Evolutionary conservation across 2,329 filamentous ascomycete species (phyloP), one percentile per base, ranked within the genome.

Genomic region (Aspergillus carbonarius): DNA sequence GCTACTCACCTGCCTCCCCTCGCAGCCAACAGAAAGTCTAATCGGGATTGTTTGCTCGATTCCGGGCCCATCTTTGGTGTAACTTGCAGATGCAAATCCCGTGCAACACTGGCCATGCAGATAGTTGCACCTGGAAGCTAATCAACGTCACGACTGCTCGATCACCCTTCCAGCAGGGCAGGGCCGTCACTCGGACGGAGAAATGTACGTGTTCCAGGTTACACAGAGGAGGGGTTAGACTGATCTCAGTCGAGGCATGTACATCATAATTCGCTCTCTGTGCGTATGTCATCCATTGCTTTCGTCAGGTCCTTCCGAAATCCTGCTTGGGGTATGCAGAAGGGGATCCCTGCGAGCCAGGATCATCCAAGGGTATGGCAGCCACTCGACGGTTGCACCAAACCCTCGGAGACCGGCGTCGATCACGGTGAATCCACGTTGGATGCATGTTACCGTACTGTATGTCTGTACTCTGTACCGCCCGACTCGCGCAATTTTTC

Each of bases 361-460:
- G 44, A 48, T 48, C 25, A 48, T 48, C 44, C 44, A 32, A 12
- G 44, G 44, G 10, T n/a, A 48, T 48, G 25, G 44, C 44, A 48
- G 44, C 44, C 44, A 48, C 44, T 48, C n/a, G 44, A 48, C 44
- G 44, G 44, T 48, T 48, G 44, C 44, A 48, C 44, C 44, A 18
- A 17, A n/a, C 44, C 44, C 44, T 48, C 27, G 44, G 44, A 25
- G 44, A 48, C 44, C 27, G 44, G 27, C n/a, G 44, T 48, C 44
- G 44, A 48, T 48, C 44, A 48, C 44, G 15, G 44, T 8, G 25
- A 48, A 48, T 30, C 27, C 27, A 48, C 25, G 44, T n/a, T 27
- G 44, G 42, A 30, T 47, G 23, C 44, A 47, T 27, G 44, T 47
- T 47, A 47, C 44, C 25, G 12, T 27, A 30, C 25, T n/a, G n/a